Conservation (phyloP, 345 rosid species). For the Sapria himalayana region DNA sequence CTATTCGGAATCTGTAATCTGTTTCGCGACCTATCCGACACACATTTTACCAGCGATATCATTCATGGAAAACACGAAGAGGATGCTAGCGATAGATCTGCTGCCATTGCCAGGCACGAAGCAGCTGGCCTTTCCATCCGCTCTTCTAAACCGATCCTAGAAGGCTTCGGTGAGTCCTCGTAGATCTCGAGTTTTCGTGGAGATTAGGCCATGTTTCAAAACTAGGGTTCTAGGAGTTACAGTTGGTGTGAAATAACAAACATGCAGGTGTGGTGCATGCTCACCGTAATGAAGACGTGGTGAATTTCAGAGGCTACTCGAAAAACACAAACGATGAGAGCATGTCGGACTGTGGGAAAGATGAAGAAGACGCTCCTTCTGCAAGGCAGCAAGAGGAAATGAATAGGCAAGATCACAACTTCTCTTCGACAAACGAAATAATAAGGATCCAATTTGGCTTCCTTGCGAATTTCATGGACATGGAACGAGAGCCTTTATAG, state of each 20-base stretch:
- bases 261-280: slow-evolving; percentile 46
- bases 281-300: slow-evolving; percentile 64
- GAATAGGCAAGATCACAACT: slow-evolving; percentile 10
- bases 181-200: background rate
- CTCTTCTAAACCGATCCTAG: slow-evolving; percentile 18
- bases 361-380: slow-evolving; percentile 6
- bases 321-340: too few species aligned
- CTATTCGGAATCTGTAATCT: slow-evolving; percentile 85
- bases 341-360: too few species aligned
- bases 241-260: background rate
- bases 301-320: slow-evolving; percentile 22
- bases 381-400: slow-evolving; percentile 5
- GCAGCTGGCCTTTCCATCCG: slow-evolving; percentile 11
- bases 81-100: slow-evolving; percentile 4
- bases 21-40: slow-evolving; percentile 75
- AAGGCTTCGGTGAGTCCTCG: slow-evolving; percentile 38
- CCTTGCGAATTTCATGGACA: slow-evolving; percentile 39
- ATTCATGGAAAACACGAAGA: slow-evolving; percentile 25
- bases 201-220: background rate
- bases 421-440: slow-evolving; percentile 11
- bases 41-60: slow-evolving; percentile 72
- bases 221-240: background rate
- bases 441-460: slow-evolving; percentile 30
- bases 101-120: slow-evolving; percentile 4
- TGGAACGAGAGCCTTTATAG: slow-evolving; percentile 46